Conservation (phyloP, 1,139 yeast genomes). For the Debaryomyces singareniensis region DNA sequence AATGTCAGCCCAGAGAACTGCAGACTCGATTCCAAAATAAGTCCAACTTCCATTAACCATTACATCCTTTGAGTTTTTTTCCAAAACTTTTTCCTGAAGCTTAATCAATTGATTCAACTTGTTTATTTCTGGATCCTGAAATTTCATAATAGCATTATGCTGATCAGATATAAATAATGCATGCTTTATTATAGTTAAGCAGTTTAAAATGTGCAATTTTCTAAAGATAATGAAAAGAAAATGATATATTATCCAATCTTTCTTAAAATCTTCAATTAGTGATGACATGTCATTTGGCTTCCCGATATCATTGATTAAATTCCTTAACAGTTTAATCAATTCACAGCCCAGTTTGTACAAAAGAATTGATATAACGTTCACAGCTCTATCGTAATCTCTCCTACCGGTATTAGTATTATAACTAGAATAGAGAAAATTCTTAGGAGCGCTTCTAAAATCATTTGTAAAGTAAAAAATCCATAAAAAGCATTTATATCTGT, state of each 20-base stretch:
- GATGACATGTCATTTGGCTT: constrained; percentile 2
- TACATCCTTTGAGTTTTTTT: constrained; percentile 1
- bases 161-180: constrained; percentile 10
- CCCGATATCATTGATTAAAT: constrained; percentile 5
- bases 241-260: constrained; percentile 12
- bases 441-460: constrained; percentile 16
- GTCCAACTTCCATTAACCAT: constrained; percentile 2
- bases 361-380: constrained; percentile 18
- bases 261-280: constrained; percentile 7
- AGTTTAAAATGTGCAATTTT: constrained; percentile 12
- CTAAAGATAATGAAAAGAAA: constrained; percentile 15
- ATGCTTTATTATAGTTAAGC: constrained; percentile 8
- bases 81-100: constrained; percentile 1
- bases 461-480: constrained; percentile 20
- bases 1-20: background rate
- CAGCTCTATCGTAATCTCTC: constrained; percentile 6
- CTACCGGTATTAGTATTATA: constrained; percentile 17
- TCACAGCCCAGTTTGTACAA: constrained; percentile 14
- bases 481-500: constrained; percentile 11
- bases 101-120: constrained; percentile 2
- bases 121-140: constrained; percentile 2
- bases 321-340: constrained; percentile 10
- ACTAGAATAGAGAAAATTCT: constrained; percentile 17
- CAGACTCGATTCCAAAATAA: constrained; percentile 2
- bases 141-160: constrained; percentile 8